phyloP scores from a whole-genome alignment of 192 early-diverging fungal genomes.

The Paraglomus brasilianum region DNA sequence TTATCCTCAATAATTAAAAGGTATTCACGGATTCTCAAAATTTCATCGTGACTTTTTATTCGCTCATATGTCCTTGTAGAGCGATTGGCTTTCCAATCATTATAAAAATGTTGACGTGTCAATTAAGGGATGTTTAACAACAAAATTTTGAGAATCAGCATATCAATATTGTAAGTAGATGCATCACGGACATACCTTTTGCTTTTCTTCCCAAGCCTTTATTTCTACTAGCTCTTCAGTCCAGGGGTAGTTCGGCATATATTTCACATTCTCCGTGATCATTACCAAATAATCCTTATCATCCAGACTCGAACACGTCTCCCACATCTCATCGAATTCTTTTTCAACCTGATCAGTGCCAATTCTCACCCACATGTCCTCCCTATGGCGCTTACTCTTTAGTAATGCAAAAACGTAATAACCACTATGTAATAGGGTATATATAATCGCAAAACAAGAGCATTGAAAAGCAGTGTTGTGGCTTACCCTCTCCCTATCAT shows the following conservation, averaged over 20 bases:
- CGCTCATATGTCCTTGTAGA: too few species aligned
- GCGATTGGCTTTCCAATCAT: too few species aligned
- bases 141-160: too few species aligned
- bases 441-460: neutral
- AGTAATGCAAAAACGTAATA: constrained; percentile 28
- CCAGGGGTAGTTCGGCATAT: constrained; percentile 39
- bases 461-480: neutral
- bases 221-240: constrained; percentile 31
- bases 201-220: constrained; percentile 6
- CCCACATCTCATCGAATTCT: constrained; percentile 51
- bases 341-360: constrained; percentile 42
- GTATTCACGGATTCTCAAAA: too few species aligned
- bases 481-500: constrained; percentile 56
- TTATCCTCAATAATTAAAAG: too few species aligned
- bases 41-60: too few species aligned
- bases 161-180: too few species aligned
- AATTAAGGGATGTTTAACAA: too few species aligned
- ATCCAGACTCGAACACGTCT: constrained; percentile 42
- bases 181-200: too few species aligned
- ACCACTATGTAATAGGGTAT: neutral
- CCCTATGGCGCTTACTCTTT: constrained; percentile 55
- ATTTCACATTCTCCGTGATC: constrained; percentile 39
- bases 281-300: constrained; percentile 50
- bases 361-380: constrained; percentile 56
- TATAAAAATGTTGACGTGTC: too few species aligned